Base-by-base conservation (phyloP, 2,329 filamentous ascomycete genomes). In the Rutstroemia sp. region DNA sequence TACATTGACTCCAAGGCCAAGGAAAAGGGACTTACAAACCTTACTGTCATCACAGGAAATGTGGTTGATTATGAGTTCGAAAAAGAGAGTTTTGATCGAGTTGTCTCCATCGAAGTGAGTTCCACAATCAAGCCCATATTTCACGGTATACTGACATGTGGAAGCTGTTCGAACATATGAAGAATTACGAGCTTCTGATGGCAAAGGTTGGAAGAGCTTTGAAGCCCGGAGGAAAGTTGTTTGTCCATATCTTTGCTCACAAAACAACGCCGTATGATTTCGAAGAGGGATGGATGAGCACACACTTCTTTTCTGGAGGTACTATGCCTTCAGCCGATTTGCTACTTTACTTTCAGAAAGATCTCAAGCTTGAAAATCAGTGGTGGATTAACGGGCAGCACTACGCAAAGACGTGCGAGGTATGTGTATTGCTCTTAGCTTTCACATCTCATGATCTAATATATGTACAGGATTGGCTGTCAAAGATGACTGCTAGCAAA, bases 121-220 rank as follows among this genome's bases (percentile, higher is more conserved):
- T 30, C 48, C 60, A 34, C 51, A n/a, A 48, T 54, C 14, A 17
- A 5, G 34, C 49, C 45, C 3, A 42, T 41, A 19, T 17, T n/a
- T 14, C 38, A 38, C 12, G 7, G 42, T 9, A 42, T 7, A 34
- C 53, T 64, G n/a, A 63, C 44, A 9, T 5, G 21, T 25, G 19
- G n/a, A 52, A 87, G 76, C 75, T 88, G 12, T 88, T 89, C 65
- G 85, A 88, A 68, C 86, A 88, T 69, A 88, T 88, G 84, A 88
- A 88, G 69, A 88, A 88, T 69, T 88, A 88, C 69, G 78, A 84
- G 60, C 72, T 82, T 12, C 76, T 88, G 23, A 79, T 88, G 72
- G 76, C 77, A 45, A 88, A 88, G 69, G 72, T 88, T 16, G 67
- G 76, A 3, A 73, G 76, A 30, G 76, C 83, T 2, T 72, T 88